A percentile compares a stretch with the other conserved stretches of the same genome.
Evolutionary conservation across 306 rosid species (phyloP).

Genomic region (Cucumis cinereus): DNA sequence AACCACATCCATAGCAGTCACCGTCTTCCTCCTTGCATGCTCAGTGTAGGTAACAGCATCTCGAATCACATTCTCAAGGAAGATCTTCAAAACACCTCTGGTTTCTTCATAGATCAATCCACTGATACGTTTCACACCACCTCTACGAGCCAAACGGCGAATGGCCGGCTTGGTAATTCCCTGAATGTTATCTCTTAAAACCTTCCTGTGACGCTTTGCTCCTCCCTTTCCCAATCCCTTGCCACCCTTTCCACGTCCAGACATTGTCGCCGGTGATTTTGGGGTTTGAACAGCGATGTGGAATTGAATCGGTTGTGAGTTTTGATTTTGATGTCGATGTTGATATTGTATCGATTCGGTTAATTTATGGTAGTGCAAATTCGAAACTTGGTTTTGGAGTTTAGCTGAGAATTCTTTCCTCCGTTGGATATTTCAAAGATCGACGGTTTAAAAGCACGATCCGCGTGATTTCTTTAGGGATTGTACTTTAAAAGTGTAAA

Average conservation of each 20-base stretch:
- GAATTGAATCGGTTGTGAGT: background rate
- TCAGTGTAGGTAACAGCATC: slow-evolving; percentile 41
- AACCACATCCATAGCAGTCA: slow-evolving; percentile 40
- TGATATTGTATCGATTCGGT: background rate
- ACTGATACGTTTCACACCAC: slow-evolving; percentile 39
- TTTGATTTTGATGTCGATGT: background rate
- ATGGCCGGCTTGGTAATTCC: slow-evolving; percentile 43
- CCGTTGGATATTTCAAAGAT: background rate
- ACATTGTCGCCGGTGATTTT: slow-evolving; percentile 13
- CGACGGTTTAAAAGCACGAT: background rate
- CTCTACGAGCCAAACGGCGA: slow-evolving; percentile 41
- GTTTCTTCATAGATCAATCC: slow-evolving; percentile 45
- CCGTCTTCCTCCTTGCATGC: slow-evolving; percentile 42
- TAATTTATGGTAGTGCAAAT: background rate
- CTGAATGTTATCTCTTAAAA: slow-evolving; percentile 39
- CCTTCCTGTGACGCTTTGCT: slow-evolving; percentile 46
- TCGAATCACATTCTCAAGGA: slow-evolving; percentile 36
- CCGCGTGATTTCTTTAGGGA: background rate
- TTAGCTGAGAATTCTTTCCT: background rate
- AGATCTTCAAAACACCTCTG: slow-evolving; percentile 36
- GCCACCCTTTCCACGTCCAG: slow-evolving; percentile 52
- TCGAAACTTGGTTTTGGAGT: background rate
- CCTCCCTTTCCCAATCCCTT: slow-evolving; percentile 56
- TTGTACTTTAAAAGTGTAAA: background rate
- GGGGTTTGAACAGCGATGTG: background rate